Evolutionary conservation across 768 basidiomycete genomes (phyloP).

Genomic region (Termitomyces sp.): DNA sequence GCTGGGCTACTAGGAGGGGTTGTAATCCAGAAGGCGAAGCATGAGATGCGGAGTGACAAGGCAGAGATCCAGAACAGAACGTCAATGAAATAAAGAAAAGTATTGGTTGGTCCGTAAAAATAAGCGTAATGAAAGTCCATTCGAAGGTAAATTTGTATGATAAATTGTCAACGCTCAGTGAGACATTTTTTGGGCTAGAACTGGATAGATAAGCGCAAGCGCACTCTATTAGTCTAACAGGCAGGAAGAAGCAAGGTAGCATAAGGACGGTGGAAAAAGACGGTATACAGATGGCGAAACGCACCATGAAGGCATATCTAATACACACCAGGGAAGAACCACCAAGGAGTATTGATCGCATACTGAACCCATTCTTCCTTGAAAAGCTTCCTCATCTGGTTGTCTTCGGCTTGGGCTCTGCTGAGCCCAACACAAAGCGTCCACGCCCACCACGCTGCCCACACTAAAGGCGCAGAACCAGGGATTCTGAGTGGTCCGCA

Average conservation of each 20-base stretch:
- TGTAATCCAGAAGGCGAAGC: neutral
- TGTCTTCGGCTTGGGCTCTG: conserved; percentile 43
- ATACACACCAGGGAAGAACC: conserved; percentile 42
- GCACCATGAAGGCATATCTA: conserved; percentile 10
- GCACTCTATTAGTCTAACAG: neutral
- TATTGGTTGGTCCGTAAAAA: conserved; percentile 1
- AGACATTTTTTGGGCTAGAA: conserved; percentile 2
- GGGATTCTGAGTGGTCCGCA: conserved; percentile 24
- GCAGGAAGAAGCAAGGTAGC: neutral
- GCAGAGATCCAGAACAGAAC: conserved; percentile 1
- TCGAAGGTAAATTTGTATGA: neutral
- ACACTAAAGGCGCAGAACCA: conserved; percentile 19
- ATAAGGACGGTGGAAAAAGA: neutral
- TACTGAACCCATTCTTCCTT: conserved; percentile 40
- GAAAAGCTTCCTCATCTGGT: conserved; percentile 37
- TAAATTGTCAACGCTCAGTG: neutral
- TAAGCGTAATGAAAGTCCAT: neutral
- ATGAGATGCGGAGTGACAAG: neutral
- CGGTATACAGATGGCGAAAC: neutral
- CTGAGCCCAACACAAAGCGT: conserved; percentile 36
- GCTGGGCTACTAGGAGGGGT: neutral
- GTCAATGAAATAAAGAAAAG: conserved; percentile 2
- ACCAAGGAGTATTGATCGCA: conserved; percentile 33
- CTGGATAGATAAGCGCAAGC: neutral
- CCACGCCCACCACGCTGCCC: conserved; percentile 37